Conservation (phyloP, 2,329 filamentous ascomycete species). For the Claviceps fusiformis region DNA sequence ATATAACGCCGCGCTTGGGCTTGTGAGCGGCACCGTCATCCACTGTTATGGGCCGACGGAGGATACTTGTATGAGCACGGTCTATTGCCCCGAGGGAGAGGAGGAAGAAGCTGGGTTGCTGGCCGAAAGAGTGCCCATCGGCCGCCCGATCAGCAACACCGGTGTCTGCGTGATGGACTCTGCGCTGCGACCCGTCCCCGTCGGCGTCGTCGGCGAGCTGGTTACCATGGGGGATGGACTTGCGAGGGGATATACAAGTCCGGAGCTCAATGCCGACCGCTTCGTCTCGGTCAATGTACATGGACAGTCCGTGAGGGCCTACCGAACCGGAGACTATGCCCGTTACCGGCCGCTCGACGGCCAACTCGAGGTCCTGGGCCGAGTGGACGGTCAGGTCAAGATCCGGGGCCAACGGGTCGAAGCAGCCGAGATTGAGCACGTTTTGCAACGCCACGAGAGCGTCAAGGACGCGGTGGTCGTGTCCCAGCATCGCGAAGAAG, state of each 20-base stretch:
- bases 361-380: neutral
- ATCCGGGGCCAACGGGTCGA: neutral
- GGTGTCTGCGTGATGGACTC: neutral
- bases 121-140: neutral
- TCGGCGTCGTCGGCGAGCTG: neutral
- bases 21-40: slow-evolving; percentile 3
- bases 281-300: neutral
- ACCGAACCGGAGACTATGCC: neutral
- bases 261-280: neutral
- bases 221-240: neutral
- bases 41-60: slow-evolving; percentile 11
- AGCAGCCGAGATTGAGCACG: neutral
- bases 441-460: neutral
- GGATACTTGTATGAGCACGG: slow-evolving; percentile 6
- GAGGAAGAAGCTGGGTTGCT: neutral
- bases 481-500: neutral
- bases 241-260: slow-evolving; percentile 1
- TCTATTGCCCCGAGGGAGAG: neutral
- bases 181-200: neutral
- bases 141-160: neutral
- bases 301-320: neutral
- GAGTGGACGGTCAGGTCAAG: neutral
- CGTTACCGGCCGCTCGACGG: neutral
- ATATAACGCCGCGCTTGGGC: neutral
- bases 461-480: neutral